These are phyloP conservation scores for Claviceps spartinae DNA, from an alignment of 2,329 filamentous ascomycete species.

Conservation along the genomic window DNA sequence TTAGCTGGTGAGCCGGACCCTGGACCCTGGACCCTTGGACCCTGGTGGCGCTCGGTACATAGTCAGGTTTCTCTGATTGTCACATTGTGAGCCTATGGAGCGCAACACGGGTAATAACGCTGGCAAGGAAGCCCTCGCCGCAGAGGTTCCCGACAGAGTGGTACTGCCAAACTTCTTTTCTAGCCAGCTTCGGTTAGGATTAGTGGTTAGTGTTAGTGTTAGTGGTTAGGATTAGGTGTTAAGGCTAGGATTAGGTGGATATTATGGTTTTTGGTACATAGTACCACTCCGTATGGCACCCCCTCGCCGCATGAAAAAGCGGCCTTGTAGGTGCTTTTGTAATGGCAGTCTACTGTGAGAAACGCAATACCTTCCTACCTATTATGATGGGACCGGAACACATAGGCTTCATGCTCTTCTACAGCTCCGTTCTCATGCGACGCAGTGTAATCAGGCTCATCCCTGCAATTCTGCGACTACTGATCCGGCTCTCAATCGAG, in stretches of 20 bases:
- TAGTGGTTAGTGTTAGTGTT: too few relatives aligned
- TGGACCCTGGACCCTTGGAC: too few relatives aligned
- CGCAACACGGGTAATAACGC: constrained; percentile 7
- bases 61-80: constrained; percentile 14
- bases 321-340: neutral
- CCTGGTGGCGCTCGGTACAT: constrained; percentile 12
- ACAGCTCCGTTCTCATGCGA: too few relatives aligned
- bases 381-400: neutral
- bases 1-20: constrained; percentile 10
- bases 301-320: neutral
- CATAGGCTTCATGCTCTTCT: neutral
- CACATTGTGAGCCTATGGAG: constrained; percentile 4
- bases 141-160: too few relatives aligned
- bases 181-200: too few relatives aligned
- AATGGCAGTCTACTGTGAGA: neutral
- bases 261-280: too few relatives aligned
- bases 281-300: too few relatives aligned
- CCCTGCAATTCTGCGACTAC: neutral
- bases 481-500: neutral
- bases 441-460: neutral
- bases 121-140: neutral
- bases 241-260: too few relatives aligned
- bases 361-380: neutral
- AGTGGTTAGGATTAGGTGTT: too few relatives aligned
- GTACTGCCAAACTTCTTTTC: too few relatives aligned